Evolutionary conservation across 164 flowering plant species (phyloP).

Genomic region (Nelumbo lutea): DNA sequence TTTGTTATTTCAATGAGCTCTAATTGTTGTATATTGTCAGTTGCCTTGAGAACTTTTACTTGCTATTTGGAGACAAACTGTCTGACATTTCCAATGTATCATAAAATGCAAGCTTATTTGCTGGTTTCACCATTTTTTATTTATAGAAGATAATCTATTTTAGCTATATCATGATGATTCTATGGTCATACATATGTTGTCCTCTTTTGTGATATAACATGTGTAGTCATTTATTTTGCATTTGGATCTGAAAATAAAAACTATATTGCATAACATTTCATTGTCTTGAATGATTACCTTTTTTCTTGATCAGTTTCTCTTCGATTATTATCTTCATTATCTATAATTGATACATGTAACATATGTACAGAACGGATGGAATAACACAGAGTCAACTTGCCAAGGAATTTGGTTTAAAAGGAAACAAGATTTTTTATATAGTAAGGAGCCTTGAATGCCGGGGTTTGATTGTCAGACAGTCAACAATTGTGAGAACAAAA

Average conservation of each 20-base stretch:
- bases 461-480: slow-evolving; percentile 68
- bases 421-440: slow-evolving; percentile 65
- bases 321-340: background rate
- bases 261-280: too few species aligned
- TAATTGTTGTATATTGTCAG: too few species aligned
- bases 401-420: slow-evolving; percentile 61
- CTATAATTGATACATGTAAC: background rate
- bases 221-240: background rate
- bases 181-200: background rate
- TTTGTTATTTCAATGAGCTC: too few species aligned
- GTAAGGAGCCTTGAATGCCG: slow-evolving; percentile 66
- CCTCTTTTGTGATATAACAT: background rate
- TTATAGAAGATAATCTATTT: too few species aligned
- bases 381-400: slow-evolving; percentile 77
- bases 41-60: too few species aligned
- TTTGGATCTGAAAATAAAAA: background rate
- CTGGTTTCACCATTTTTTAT: too few species aligned
- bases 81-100: too few species aligned
- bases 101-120: too few species aligned
- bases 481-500: slow-evolving; percentile 59
- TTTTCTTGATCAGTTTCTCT: too few species aligned
- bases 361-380: slow-evolving; percentile 59
- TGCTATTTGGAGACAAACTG: too few species aligned
- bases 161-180: too few species aligned
- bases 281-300: background rate